Base-by-base conservation (phyloP, 1,139 yeast genomes). In the Suhomyces maxii region DNA sequence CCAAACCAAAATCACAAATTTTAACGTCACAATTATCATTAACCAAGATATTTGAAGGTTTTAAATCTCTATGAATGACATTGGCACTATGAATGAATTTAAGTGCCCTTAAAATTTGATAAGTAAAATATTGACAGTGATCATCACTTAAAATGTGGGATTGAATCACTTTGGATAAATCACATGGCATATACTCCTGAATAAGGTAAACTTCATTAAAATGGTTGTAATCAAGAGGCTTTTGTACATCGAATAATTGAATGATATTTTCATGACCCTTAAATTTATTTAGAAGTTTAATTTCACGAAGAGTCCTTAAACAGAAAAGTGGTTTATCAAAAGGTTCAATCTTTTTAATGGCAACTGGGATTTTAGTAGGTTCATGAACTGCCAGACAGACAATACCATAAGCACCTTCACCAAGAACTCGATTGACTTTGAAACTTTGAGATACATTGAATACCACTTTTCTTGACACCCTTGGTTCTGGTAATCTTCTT, bases 21-120 rank as follows among this genome's bases (percentile, higher is more conserved):
- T 91, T 91, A 61, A 93, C 76, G 68, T 93, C 98, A 71, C 98
- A 93, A 68, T 91, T 90, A 70, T 91, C 97, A 64, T 91, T 91
- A 58, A 93, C 88, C 52, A 93, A 76, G 52, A 93, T 89, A 68
- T 93, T 93, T 52, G 93, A 84, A 7, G 99, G 99, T 68, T 90
- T 89, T 59, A 91, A 76, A 69, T 93, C 99, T 56, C 98, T 80
- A 65, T 93, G 99, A 54, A 93, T 93, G 11, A 93, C 98, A 28
- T 97, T 97, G 0, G 98, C 98, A 8, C 96, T 87, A 68, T 93
- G 99, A 47, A 93, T 97, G 63, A 89, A 91, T 66, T 93, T 93
- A 59, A 93, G 76, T 1, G 98, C 99, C 54, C 98, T 79, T 53
- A 91, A 74, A 42, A 93, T 91, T 71, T 93, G 99, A 68, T 95